A percentile compares a stretch with the other conserved stretches of the same genome.
phyloP scores from a whole-genome alignment of 371 early-diverging fungal species.

The Vairimorpha apis region DNA sequence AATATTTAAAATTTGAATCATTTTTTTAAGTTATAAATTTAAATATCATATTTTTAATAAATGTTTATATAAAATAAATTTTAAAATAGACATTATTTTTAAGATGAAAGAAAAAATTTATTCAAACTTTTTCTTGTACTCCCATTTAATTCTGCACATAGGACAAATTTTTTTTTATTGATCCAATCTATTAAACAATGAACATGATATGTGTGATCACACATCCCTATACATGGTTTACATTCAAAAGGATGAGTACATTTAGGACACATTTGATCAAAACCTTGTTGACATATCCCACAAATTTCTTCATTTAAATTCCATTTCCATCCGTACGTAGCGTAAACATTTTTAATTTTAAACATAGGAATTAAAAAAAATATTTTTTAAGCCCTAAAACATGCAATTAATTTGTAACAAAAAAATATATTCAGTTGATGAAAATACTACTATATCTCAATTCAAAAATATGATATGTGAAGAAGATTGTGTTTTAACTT shows the following conservation, averaged over 20 bases:
- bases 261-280: constrained; percentile 61
- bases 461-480: not conserved
- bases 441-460: not conserved
- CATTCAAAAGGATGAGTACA: constrained; percentile 63
- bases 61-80: too few relatives aligned
- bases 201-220: constrained; percentile 62
- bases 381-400: constrained; percentile 6
- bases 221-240: constrained; percentile 58
- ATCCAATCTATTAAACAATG: constrained; percentile 63
- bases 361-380: not conserved
- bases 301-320: constrained; percentile 59
- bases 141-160: constrained; percentile 61
- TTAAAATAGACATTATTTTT: too few relatives aligned
- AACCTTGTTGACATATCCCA: constrained; percentile 64
- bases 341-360: constrained; percentile 51
- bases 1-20: too few relatives aligned
- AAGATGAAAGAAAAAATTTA: not conserved
- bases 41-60: too few relatives aligned
- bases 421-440: constrained; percentile 10
- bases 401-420: constrained; percentile 1
- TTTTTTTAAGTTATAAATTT: too few relatives aligned
- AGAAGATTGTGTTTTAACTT: not conserved
- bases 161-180: constrained; percentile 58
- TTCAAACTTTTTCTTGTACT: constrained; percentile 36
- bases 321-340: constrained; percentile 61